Evolutionary conservation across 1,139 yeast species (phyloP), one percentile per base, ranked within the genome.

Genomic region (Pichia cactophila): DNA sequence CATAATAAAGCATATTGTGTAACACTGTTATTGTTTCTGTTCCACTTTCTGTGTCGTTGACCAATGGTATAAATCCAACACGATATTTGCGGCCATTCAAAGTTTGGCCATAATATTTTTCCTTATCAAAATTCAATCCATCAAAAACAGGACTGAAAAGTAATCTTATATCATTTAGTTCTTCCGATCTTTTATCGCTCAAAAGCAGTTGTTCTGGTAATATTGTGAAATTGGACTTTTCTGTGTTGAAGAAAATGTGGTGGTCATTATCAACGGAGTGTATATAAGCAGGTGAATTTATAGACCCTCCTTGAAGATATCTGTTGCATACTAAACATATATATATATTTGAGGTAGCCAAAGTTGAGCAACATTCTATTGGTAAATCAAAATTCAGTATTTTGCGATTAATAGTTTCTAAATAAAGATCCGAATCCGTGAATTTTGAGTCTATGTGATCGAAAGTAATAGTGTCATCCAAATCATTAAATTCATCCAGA

Each of bases 291-390:
- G 83, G 83, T 0, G 92, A 78, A 14, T 75, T 64, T 49, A 65
- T 67, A 1, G 81, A 76, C 28, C 89, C 70, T 0, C 95, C 95
- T 58, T 81, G 85, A 49, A 79, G 75, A 66, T 79, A 86, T 59
- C 77, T 81, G 41, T 94, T 94, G 17, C 95, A 86, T 0, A 74
- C 75, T 36, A 86, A 66, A 59, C 95, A 86, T 40, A 87, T 81
- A 60, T 85, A 83, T 1, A 86, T 76, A 58, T 84, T 83, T 35
- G 74, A 67, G 42, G 73, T 74, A 0, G 86, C 72, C 17, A 86
- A 67, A 0, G 88, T 75, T 0, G 83, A 77, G 50, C 79, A 73
- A 63, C 95, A 86, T 1, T 79, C 64, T 59, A 79, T 80, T 43
- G 82, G 88, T 49, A 76, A 74, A 62, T 86, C 95, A 62, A 86